phyloP scores from a whole-genome alignment of 2,329 filamentous ascomycete species.

The Penicillium paneum region DNA sequence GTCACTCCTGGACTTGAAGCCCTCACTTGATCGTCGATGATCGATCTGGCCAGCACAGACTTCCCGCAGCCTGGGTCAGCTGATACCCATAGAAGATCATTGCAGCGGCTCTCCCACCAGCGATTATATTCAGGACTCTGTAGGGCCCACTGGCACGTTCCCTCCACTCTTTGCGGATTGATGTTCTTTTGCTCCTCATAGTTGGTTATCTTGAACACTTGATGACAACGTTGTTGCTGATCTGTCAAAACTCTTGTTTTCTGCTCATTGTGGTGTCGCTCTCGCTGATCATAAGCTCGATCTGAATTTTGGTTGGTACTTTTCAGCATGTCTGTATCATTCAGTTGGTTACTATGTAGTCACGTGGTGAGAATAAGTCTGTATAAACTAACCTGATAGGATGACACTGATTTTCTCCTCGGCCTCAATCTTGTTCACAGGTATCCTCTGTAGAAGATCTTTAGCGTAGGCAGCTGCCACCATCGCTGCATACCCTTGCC shows the following conservation, averaged over 20 bases:
- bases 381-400: no score
- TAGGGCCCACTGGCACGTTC: conserved; percentile 37
- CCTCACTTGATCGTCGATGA: conserved; percentile 32
- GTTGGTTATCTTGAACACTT: conserved; percentile 23
- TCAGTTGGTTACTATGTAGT: no score
- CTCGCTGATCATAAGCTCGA: conserved; percentile 6
- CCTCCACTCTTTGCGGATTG: conserved; percentile 26
- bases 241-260: conserved; percentile 2
- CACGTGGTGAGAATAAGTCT: no score
- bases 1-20: conserved; percentile 11
- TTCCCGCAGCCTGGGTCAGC: conserved; percentile 44
- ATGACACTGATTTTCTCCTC: no score
- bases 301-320: conserved; percentile 1
- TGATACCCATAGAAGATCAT: conserved; percentile 39
- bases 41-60: conserved; percentile 37
- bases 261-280: conserved; percentile 4
- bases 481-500: conserved; percentile 13
- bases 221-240: conserved; percentile 23
- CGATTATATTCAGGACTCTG: conserved; percentile 24
- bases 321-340: no score
- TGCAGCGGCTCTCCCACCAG: conserved; percentile 23
- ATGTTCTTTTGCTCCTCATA: conserved; percentile 34
- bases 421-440: no score
- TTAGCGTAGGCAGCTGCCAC: conserved; percentile 15
- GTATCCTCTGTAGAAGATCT: no score